These are phyloP conservation scores for Tricholoma bakamatsutake DNA, from an alignment of 768 basidiomycete genomes.

Conservation along the genomic window DNA sequence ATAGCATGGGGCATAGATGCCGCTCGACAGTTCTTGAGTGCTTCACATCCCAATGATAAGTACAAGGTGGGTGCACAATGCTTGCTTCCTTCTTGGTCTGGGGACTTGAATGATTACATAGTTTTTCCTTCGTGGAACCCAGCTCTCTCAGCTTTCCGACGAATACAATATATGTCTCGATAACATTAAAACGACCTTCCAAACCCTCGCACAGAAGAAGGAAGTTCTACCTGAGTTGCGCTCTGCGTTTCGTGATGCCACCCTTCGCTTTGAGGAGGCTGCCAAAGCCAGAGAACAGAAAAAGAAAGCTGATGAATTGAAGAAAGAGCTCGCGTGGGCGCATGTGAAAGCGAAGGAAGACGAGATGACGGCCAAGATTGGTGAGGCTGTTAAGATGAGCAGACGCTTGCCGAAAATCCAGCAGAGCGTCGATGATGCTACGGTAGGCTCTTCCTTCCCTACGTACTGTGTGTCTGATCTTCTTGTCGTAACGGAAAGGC, in stretches of 20 bases:
- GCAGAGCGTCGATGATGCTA: slow-evolving; percentile 24
- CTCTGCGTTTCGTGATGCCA: slow-evolving; percentile 49
- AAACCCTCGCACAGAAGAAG: slow-evolving; percentile 62
- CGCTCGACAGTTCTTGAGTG: slow-evolving; percentile 79
- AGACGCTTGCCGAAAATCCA: slow-evolving; percentile 34
- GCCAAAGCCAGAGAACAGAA: slow-evolving; percentile 67
- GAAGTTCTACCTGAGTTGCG: slow-evolving; percentile 76
- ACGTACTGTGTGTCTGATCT: background rate
- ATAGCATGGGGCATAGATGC: slow-evolving; percentile 36
- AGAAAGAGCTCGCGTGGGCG: slow-evolving; percentile 85
- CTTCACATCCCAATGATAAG: slow-evolving; percentile 76
- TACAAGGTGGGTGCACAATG: slow-evolving; percentile 59
- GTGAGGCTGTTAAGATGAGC: slow-evolving; percentile 29
- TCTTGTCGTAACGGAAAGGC: slow-evolving; percentile 15
- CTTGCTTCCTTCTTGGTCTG: background rate
- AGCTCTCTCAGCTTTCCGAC: slow-evolving; percentile 78
- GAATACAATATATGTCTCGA: slow-evolving; percentile 77
- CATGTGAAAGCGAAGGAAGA: slow-evolving; percentile 68
- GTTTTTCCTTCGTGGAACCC: slow-evolving; percentile 95
- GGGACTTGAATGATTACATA: slow-evolving; percentile 22
- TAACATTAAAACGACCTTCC: slow-evolving; percentile 66
- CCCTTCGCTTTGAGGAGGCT: slow-evolving; percentile 63
- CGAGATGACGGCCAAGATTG: slow-evolving; percentile 38
- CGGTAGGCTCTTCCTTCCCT: slow-evolving; percentile 21
- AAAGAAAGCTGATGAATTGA: slow-evolving; percentile 60